Evolutionary conservation across 805 yeast genomes (phyloP), one percentile per base, ranked within the genome.

Genomic region (Lachancea waltii): DNA sequence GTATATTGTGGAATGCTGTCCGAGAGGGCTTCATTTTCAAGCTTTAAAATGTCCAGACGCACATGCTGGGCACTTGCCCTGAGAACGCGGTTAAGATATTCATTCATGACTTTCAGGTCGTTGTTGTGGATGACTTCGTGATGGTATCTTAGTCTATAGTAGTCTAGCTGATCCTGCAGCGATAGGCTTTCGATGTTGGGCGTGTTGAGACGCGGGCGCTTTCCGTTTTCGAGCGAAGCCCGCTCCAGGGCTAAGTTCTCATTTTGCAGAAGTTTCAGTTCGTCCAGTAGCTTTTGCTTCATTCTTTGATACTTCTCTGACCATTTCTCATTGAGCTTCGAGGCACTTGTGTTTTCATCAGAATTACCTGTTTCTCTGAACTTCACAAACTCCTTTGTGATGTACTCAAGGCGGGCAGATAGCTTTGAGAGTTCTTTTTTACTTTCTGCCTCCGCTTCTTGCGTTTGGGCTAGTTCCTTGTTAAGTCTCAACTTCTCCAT

Each of bases 351-450:
- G 14, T 33, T 29, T 11, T 26, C 25, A 9, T 14, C 25, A 14
- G 34, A 23, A n/a, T 17, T 24, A 4, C 16, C 23, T 23, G 35
- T 20, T 16, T 41, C 47, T 46, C 46, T 52, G 37, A 38, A 32
- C 17, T 43, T 42, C 5, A 46, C 40, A 32, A 44, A 51, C 31
- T 53, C 52, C 17, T 49, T 50, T 7, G 55, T 47, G 15, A 51
- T 60, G 31, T 22, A 49, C 30, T 36, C 62, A 50, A 40, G 58
- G 34, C 48, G 60, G 46, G 38, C 53, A 43, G 47, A 60, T 44
- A 47, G 53, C 56, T 44, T 53, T 53, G 36, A 50, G 42, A 41
- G 53, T 35, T 50, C 69, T 58, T 27, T 50, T 47, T 48, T 61
- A 50, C 47, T 53, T 41, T 36, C 53, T 47, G 31, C 52, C 42